These are phyloP conservation scores for Cercophora newfieldiana DNA, from an alignment of 495 filamentous ascomycete species.

Conservation along the genomic window DNA sequence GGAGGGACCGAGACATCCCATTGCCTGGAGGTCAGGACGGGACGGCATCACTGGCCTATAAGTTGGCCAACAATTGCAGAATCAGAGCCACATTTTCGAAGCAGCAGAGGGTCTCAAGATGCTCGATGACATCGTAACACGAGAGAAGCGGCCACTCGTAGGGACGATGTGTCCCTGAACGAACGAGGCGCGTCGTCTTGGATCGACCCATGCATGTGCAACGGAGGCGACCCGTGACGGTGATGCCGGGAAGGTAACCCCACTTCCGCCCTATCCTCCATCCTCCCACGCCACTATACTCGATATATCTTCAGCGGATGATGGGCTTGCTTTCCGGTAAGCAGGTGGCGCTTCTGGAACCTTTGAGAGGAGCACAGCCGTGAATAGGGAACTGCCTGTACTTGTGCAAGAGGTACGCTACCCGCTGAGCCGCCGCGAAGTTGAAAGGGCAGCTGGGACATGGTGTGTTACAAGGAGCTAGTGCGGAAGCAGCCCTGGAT, in stretches of 20 bases:
- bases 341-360: neutral
- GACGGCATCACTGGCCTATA: neutral
- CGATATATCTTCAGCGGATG: neutral
- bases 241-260: neutral
- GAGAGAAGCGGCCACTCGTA: neutral
- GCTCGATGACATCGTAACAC: neutral
- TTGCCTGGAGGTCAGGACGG: neutral
- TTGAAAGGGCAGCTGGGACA: neutral
- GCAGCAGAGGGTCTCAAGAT: neutral
- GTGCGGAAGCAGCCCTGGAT: constrained; percentile 4
- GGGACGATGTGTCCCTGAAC: neutral
- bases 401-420: neutral
- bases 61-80: neutral
- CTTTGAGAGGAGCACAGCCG: neutral
- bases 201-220: neutral
- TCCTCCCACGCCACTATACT: neutral
- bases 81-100: neutral
- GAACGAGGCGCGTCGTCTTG: neutral
- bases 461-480: neutral
- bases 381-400: neutral
- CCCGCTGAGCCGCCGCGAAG: neutral
- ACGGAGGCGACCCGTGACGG: neutral
- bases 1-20: neutral
- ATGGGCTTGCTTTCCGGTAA: neutral
- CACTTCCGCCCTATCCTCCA: neutral